phyloP scores from a whole-genome alignment of 1,284 basidiomycete genomes.

The Paramarasmius palmivorus region DNA sequence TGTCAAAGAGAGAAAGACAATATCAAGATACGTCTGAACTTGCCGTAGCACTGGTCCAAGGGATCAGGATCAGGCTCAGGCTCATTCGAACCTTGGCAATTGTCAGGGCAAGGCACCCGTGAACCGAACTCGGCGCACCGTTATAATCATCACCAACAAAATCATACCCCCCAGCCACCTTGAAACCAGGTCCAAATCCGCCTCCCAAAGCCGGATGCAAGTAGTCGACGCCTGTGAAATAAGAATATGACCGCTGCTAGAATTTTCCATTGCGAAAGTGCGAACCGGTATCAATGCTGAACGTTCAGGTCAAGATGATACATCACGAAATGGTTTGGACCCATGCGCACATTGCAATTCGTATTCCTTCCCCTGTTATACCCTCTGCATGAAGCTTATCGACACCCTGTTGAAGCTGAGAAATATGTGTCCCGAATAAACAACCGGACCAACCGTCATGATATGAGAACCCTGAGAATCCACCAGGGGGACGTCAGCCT shows the following conservation, averaged over 20 bases:
- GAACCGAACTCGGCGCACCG: conserved; percentile 2
- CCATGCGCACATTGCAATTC: conserved; percentile 43
- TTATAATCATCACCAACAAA: conserved; percentile 47
- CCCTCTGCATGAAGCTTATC: conserved; percentile 45
- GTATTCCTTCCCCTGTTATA: conserved; percentile 42
- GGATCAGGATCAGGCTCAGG: conserved; percentile 18
- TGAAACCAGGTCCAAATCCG: conserved; percentile 60
- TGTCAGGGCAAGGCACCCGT: neutral
- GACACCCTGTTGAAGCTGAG: conserved; percentile 33
- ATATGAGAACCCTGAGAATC: conserved; percentile 40
- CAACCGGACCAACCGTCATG: conserved; percentile 31
- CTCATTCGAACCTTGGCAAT: conserved; percentile 4
- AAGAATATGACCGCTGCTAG: neutral
- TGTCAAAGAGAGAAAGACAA: conserved; percentile 9
- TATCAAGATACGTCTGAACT: conserved; percentile 7
- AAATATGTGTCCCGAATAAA: neutral
- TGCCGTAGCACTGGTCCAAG: conserved; percentile 48
- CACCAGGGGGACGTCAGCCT: conserved; percentile 36
- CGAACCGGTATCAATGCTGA: conserved; percentile 31
- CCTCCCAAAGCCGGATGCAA: conserved; percentile 65
- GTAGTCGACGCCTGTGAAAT: conserved; percentile 44
- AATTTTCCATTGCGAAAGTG: neutral
- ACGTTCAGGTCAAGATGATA: conserved; percentile 13
- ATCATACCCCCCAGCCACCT: conserved; percentile 59
- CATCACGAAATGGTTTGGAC: conserved; percentile 15